phyloP scores from a whole-genome alignment of 306 rosid species.

The Hippophae tibetana region DNA sequence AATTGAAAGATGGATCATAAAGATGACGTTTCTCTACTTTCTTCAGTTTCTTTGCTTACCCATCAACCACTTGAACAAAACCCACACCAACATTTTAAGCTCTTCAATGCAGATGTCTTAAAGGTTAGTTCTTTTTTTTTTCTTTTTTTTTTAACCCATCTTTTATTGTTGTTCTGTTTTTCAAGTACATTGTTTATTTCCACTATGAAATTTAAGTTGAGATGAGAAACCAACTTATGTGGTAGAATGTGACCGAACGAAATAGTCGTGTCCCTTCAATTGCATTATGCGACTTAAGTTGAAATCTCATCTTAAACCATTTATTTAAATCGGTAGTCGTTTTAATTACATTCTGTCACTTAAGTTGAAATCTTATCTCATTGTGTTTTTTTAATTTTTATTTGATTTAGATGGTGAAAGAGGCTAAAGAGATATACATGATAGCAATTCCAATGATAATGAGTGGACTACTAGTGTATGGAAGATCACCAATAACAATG shows the following conservation, averaged over 20 bases:
- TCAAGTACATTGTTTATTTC: too few relatives aligned
- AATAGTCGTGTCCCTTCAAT: too few relatives aligned
- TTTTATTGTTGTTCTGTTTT: background rate
- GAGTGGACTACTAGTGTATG: conserved; percentile 25
- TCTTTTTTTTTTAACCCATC: background rate
- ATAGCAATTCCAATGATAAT: conserved; percentile 29
- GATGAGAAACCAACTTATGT: too few relatives aligned
- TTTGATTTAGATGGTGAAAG: conserved; percentile 13
- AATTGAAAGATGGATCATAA: conserved; percentile 5
- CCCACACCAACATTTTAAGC: background rate
- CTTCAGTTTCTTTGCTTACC: conserved; percentile 11
- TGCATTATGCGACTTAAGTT: too few relatives aligned
- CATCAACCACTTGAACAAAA: background rate
- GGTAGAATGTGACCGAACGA: too few relatives aligned
- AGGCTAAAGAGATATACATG: conserved; percentile 20
- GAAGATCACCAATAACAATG: conserved; percentile 33
- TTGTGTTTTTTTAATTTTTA: background rate
- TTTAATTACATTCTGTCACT: background rate
- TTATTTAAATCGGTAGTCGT: background rate
- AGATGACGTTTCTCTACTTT: background rate
- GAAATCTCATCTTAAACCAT: too few relatives aligned
- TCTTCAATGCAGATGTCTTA: background rate
- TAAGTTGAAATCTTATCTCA: background rate
- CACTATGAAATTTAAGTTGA: too few relatives aligned
- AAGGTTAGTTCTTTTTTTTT: conserved; percentile 12